Evolutionary conservation across 2,329 filamentous ascomycete species (phyloP).

Genomic region (Pseudonectria buxi): DNA sequence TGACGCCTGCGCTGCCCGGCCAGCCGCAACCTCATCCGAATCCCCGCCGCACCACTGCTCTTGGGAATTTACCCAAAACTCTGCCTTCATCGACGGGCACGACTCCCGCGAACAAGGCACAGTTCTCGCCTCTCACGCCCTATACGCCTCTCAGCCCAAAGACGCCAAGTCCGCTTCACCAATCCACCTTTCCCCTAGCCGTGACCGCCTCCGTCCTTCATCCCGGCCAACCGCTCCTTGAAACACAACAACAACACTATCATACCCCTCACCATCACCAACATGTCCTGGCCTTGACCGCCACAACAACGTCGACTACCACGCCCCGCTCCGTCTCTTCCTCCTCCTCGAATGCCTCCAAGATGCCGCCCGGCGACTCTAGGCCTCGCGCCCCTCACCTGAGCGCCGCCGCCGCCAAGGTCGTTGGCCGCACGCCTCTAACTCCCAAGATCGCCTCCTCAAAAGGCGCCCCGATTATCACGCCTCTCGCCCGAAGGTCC

Average conservation of each 20-base stretch:
- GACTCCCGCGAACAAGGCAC: too few relatives aligned
- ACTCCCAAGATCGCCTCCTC: constrained; percentile 49
- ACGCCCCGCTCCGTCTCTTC: constrained; percentile 15
- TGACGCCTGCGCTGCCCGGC: background rate
- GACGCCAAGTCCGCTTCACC: constrained; percentile 11
- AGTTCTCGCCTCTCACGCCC: background rate
- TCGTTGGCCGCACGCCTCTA: constrained; percentile 40
- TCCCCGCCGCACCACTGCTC: too few relatives aligned
- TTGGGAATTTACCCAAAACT: too few relatives aligned
- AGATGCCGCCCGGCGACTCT: constrained; percentile 44
- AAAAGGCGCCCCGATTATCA: constrained; percentile 32
- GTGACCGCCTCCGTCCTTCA: constrained; percentile 13
- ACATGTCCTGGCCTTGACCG: constrained; percentile 26
- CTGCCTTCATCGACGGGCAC: too few relatives aligned
- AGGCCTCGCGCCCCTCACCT: constrained; percentile 64
- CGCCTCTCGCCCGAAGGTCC: constrained; percentile 37
- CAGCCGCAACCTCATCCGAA: too few relatives aligned
- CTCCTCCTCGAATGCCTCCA: constrained; percentile 21
- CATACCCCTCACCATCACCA: constrained; percentile 15
- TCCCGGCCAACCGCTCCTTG: too few relatives aligned
- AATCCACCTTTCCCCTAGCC: constrained; percentile 16
- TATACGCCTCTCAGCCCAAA: constrained; percentile 11
- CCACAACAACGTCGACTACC: constrained; percentile 16
- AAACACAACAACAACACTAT: constrained; percentile 15
- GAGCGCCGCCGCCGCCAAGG: constrained; percentile 53